Conservation (phyloP, 345 rosid species). For the Dimocarpus longan region DNA sequence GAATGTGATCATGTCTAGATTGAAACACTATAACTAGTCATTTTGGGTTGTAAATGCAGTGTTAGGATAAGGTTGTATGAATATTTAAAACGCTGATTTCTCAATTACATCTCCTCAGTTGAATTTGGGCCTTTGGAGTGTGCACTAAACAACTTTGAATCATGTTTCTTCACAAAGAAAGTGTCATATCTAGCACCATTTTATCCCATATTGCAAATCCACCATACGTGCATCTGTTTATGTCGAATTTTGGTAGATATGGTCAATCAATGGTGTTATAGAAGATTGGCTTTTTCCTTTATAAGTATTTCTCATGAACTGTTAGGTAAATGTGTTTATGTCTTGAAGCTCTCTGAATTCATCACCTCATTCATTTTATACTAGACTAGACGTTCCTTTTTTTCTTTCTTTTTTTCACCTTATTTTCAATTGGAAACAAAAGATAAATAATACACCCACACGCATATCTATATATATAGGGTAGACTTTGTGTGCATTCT, state of each 20-base stretch:
- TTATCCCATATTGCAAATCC: not conserved
- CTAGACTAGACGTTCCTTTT: not conserved
- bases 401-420: too few relatives aligned
- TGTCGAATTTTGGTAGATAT: not conserved
- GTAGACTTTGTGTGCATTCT: not conserved
- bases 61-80: not conserved
- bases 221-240: not conserved
- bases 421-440: too few relatives aligned
- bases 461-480: too few relatives aligned
- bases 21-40: not conserved
- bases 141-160: not conserved
- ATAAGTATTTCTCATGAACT: not conserved
- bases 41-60: not conserved
- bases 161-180: not conserved
- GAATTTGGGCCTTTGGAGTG: not conserved
- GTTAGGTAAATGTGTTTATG: not conserved
- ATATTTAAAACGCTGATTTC: not conserved
- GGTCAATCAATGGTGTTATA: not conserved
- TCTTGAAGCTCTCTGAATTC: not conserved
- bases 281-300: not conserved
- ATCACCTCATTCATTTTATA: not conserved
- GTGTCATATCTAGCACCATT: not conserved
- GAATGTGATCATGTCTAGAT: too few relatives aligned
- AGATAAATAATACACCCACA: too few relatives aligned
- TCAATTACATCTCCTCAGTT: not conserved